Evolutionary conservation across 1,284 basidiomycete genomes (phyloP).

Genomic region (Tilletia horrida): DNA sequence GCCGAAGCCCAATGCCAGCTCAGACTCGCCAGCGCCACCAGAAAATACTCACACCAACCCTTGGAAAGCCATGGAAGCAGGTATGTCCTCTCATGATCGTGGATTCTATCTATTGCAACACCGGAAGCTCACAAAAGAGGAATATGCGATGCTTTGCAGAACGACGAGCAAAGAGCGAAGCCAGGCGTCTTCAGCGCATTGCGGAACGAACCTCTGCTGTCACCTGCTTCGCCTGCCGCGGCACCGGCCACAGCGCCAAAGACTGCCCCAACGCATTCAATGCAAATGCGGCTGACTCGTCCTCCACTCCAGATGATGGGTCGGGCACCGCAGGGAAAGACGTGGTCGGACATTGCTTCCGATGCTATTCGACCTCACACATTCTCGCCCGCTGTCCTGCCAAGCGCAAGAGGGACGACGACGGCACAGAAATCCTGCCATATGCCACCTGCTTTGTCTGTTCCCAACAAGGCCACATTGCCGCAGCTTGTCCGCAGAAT

Average conservation of each 20-base stretch:
- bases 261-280: constrained; percentile 64
- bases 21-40: too few relatives aligned
- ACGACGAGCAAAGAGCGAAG: constrained; percentile 57
- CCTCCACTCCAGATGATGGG: constrained; percentile 20
- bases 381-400: constrained; percentile 69
- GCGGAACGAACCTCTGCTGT: constrained; percentile 64
- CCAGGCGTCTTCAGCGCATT: constrained; percentile 67
- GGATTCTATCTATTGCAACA: too few relatives aligned
- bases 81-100: constrained; percentile 17
- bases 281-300: neutral
- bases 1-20: too few relatives aligned
- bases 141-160: neutral
- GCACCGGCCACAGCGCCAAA: constrained; percentile 76
- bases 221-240: constrained; percentile 82
- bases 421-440: constrained; percentile 60
- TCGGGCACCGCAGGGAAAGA: constrained; percentile 48
- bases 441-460: constrained; percentile 91
- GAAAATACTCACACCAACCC: constrained; percentile 2
- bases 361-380: constrained; percentile 78
- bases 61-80: constrained; percentile 25
- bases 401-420: constrained; percentile 23
- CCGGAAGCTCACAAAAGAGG: constrained; percentile 23
- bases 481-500: constrained; percentile 76
- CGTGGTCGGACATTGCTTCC: constrained; percentile 56
- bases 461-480: constrained; percentile 71